Conservation (phyloP, 106 monocot genomes). For the Acorus gramineus region DNA sequence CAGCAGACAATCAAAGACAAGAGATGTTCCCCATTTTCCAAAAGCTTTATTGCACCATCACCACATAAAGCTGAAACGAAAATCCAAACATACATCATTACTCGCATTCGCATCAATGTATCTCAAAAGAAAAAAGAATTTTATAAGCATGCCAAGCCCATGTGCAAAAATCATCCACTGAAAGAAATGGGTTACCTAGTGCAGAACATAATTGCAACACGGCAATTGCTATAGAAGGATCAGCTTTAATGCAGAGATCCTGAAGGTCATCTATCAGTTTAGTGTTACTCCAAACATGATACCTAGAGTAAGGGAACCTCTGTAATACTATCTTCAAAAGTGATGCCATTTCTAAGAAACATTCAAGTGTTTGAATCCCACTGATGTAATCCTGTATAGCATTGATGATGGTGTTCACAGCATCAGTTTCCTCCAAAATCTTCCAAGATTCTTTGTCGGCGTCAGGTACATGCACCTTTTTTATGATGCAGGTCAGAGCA, state of each 20-base stretch:
- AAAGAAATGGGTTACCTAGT: conserved; percentile 44
- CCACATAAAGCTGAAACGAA: conserved; percentile 73
- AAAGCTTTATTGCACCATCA: conserved; percentile 45
- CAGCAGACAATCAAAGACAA: conserved; percentile 26
- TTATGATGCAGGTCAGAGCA: conserved; percentile 45
- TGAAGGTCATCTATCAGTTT: conserved; percentile 37
- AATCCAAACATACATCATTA: neutral
- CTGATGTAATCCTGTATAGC: conserved; percentile 30
- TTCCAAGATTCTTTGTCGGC: conserved; percentile 39
- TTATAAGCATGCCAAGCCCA: neutral
- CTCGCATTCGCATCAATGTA: neutral
- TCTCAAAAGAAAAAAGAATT: neutral
- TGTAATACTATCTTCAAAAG: conserved; percentile 53
- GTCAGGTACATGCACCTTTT: conserved; percentile 12
- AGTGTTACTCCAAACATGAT: conserved; percentile 38
- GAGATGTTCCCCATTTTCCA: conserved; percentile 32
- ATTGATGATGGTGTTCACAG: conserved; percentile 24
- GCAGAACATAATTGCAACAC: conserved; percentile 50
- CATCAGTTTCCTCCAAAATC: conserved; percentile 30
- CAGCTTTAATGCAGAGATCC: conserved; percentile 15
- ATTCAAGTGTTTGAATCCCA: conserved; percentile 29
- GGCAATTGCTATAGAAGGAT: conserved; percentile 16
- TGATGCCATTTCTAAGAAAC: conserved; percentile 36
- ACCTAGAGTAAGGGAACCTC: conserved; percentile 70
- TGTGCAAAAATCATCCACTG: too few species aligned